A percentile compares a stretch with the other conserved stretches of the same genome.
Evolutionary conservation across 441 rosid genomes (phyloP).

Genomic region (Lepidium campestre): DNA sequence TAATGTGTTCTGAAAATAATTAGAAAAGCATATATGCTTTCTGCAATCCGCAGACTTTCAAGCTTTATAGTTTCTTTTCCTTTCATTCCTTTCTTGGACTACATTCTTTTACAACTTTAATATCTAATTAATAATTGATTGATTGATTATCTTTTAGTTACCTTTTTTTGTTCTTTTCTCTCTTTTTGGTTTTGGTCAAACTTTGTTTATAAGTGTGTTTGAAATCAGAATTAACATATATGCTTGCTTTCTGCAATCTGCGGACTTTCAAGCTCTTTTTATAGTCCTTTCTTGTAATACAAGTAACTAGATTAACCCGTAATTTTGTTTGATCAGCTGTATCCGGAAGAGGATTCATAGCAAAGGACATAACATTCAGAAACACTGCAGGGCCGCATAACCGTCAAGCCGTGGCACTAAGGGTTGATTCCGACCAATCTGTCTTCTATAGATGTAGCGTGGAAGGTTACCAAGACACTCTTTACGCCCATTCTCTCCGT

Average conservation of each 20-base stretch:
- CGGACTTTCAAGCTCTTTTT: background rate
- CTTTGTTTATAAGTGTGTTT: background rate
- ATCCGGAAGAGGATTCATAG: constrained; percentile 64
- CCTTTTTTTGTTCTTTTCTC: constrained; percentile 19
- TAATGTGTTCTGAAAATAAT: constrained; percentile 3
- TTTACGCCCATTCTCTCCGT: constrained; percentile 53
- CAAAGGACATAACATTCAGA: constrained; percentile 57
- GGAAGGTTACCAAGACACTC: constrained; percentile 60
- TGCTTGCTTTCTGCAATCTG: background rate
- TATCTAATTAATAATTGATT: background rate
- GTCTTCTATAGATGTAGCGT: constrained; percentile 63
- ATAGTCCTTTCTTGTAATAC: background rate
- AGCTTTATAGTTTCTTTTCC: background rate
- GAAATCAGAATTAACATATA: background rate
- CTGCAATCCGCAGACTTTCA: constrained; percentile 20
- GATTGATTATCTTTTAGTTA: constrained; percentile 4
- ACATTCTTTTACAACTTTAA: background rate
- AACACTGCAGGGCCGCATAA: constrained; percentile 55
- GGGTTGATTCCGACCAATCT: constrained; percentile 66
- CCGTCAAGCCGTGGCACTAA: constrained; percentile 58
- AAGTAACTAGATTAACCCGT: background rate
- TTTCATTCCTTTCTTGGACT: constrained; percentile 10
- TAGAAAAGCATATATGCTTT: constrained; percentile 25
- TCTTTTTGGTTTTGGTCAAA: constrained; percentile 18
- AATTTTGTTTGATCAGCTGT: constrained; percentile 35